Base-by-base conservation (phyloP, 176 grass and related monocot genomes). In the Saccharum officinarum region DNA sequence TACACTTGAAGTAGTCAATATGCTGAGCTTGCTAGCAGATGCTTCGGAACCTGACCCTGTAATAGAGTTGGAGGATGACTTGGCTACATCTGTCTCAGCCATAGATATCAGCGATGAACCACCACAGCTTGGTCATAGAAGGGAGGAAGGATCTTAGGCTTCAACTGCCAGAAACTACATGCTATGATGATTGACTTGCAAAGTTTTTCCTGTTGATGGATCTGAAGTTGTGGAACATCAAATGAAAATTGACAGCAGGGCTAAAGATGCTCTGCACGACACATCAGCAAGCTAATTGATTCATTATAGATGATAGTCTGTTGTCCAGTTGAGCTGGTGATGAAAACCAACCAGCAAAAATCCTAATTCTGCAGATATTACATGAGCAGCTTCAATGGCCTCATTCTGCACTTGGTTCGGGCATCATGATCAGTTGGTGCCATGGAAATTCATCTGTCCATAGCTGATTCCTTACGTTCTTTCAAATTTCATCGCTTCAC, bases 141-240 rank as follows among this genome's bases (percentile, higher is more conserved):
- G 78, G 44, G 77, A 33, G 57, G 88, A 82, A 86, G 79, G 79
- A 66, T 90, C 83, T 73, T 85, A 86, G 78, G 42, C 66, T 45
- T 37, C 66, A 28, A 41, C 38, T 86, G 36, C 42, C 16, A 55
- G 18, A 70, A 73, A 36, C 33, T 79, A 73, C 36, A 84, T 78
- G 14, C 14, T 45, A 49, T 61, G 69, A 76, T 70, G 39, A 65
- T 33, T 77, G 76, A 46, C 44, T 73, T 13, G 42, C 65, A 40
- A 38, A 83, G 63, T 17, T 37, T 14, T 28, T 73, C 73, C 22
- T 86, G 42, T 77, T 82, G 65, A 52, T 78, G 65, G 33, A 65
- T 86, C 50, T 11, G 25, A 77, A 79, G 54, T 52, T 25, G 68
- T 33, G 45, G 33, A 69, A 61, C 52, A 50, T 7, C 20, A 14